phyloP scores from a whole-genome alignment of 83 land plant species.

The Larix sibirica region DNA sequence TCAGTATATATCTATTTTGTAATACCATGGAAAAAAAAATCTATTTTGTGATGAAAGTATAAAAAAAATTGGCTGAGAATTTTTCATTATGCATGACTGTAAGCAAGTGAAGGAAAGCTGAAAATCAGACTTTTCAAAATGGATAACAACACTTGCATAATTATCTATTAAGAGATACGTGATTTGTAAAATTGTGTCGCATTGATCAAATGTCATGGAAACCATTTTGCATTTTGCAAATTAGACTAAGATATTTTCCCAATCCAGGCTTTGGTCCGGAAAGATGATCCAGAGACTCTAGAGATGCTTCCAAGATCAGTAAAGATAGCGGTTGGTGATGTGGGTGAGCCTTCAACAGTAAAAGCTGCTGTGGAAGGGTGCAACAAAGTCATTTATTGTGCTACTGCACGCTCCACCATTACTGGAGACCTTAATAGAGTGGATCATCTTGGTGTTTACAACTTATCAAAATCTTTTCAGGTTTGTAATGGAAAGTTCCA shows the following conservation, averaged over 20 bases:
- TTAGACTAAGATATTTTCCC: not conserved
- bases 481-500: slow-evolving; percentile 31
- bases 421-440: slow-evolving; percentile 94
- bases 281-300: slow-evolving; percentile 70
- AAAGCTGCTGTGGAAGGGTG: slow-evolving; percentile 84
- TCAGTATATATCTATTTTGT: not conserved
- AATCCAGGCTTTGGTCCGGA: slow-evolving; percentile 85
- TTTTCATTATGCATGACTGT: no score
- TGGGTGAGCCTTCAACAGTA: slow-evolving; percentile 83
- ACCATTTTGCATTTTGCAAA: slow-evolving; percentile 7
- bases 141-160: not conserved
- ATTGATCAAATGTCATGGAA: not conserved
- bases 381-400: slow-evolving; percentile 94
- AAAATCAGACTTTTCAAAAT: not conserved
- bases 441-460: slow-evolving; percentile 81
- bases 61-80: no score
- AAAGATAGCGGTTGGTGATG: slow-evolving; percentile 86
- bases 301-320: slow-evolving; percentile 93
- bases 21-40: no score
- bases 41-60: no score
- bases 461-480: slow-evolving; percentile 93
- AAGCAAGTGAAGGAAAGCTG: no score
- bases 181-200: not conserved
- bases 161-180: not conserved
- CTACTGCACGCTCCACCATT: slow-evolving; percentile 86